Conservation (phyloP, 2,329 filamentous ascomycete genomes). For the Fusarium coffeatum region DNA sequence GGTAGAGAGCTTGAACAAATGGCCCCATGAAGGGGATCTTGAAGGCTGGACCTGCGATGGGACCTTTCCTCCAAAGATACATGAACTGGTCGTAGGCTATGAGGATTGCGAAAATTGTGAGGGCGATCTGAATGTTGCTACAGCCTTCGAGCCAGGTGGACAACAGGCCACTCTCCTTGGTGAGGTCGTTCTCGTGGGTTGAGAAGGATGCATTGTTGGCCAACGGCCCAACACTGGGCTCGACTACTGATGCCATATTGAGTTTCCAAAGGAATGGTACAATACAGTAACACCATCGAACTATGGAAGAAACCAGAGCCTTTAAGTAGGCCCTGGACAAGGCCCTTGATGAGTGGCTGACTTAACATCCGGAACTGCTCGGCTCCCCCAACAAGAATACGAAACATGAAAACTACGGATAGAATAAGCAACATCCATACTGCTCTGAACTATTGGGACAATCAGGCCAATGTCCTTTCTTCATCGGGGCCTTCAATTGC, state of each 20-base stretch:
- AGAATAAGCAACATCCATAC: no score
- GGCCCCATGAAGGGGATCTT: conserved; percentile 79
- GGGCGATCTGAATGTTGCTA: conserved; percentile 26
- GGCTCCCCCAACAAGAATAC: conserved; percentile 16
- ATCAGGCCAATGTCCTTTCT: neutral
- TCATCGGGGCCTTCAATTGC: neutral
- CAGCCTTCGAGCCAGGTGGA: conserved; percentile 14
- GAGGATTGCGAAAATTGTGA: conserved; percentile 50
- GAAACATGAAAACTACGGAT: neutral
- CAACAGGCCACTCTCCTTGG: conserved; percentile 8
- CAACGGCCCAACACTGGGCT: neutral
- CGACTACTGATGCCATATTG: conserved; percentile 7
- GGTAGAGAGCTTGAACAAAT: conserved; percentile 79
- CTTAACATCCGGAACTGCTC: neutral
- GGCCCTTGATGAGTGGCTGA: accelerated
- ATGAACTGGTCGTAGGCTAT: conserved; percentile 59
- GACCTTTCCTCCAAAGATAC: conserved; percentile 71
- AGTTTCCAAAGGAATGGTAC: neutral
- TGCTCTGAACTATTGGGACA: neutral
- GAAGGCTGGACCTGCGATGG: conserved; percentile 71
- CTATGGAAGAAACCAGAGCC: neutral
- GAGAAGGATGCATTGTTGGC: conserved; percentile 10
- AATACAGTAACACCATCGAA: accelerated
- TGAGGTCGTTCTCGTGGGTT: neutral
- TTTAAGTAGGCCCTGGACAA: neutral